These are phyloP conservation scores for Pseudonitzschia pungens DNA, from an alignment of 108 stramenopile genomes.

Conservation along the genomic window DNA sequence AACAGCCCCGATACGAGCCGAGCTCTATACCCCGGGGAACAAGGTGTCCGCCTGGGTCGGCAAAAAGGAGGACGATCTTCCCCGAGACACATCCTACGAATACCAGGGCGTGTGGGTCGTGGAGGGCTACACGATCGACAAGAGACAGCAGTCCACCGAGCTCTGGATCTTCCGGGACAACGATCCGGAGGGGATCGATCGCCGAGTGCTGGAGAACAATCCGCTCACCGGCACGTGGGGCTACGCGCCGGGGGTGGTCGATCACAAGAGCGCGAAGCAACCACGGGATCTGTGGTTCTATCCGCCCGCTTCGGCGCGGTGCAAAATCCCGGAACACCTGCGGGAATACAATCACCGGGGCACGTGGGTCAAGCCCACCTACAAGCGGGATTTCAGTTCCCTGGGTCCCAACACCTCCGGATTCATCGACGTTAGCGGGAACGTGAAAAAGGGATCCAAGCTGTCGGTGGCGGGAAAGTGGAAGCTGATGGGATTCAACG, in stretches of 20 bases:
- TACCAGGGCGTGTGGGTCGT: conserved; percentile 26
- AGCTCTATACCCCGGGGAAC: conserved; percentile 29
- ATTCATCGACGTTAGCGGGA: conserved; percentile 24
- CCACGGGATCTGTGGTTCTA: conserved; percentile 23
- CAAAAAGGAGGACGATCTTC: conserved; percentile 11
- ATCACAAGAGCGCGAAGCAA: neutral
- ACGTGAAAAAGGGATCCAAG: conserved; percentile 20
- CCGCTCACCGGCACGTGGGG: conserved; percentile 30
- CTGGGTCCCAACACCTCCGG: conserved; percentile 16
- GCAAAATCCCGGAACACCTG: conserved; percentile 13
- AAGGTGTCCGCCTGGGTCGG: conserved; percentile 27
- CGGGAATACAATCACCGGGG: conserved; percentile 18
- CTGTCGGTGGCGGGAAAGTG: conserved; percentile 25
- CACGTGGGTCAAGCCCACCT: conserved; percentile 26
- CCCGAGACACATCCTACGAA: conserved; percentile 9
- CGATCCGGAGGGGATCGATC: conserved; percentile 18
- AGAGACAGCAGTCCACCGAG: neutral
- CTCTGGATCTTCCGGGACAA: conserved; percentile 31
- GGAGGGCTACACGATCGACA: conserved; percentile 20
- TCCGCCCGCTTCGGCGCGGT: conserved; percentile 20
- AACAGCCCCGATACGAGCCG: conserved; percentile 3
- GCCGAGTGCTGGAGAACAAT: conserved; percentile 29
- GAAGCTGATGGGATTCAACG: conserved; percentile 39
- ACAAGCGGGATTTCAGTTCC: conserved; percentile 27
- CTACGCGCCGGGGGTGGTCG: conserved; percentile 1